phyloP scores from a whole-genome alignment of 257 asterid species.

The Sherardia arvensis region DNA sequence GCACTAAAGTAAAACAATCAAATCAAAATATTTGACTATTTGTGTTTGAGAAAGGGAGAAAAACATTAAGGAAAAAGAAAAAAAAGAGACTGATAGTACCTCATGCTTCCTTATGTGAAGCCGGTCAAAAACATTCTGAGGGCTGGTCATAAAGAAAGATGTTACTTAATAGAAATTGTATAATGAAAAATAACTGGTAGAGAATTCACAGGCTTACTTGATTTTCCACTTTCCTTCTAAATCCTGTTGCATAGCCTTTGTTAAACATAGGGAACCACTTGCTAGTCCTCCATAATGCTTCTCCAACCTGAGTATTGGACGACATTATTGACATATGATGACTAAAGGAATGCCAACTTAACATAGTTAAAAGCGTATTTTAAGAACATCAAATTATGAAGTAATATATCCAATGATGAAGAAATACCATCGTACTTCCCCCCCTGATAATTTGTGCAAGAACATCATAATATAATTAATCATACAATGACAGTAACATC shows the following conservation, averaged over 20 bases:
- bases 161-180: conserved; percentile 6
- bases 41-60: too few species aligned
- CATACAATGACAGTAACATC: too few species aligned
- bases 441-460: too few species aligned
- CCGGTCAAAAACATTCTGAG: conserved; percentile 81
- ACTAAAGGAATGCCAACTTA: too few species aligned
- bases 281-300: conserved; percentile 82
- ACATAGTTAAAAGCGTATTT: too few species aligned
- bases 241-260: conserved; percentile 95
- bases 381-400: too few species aligned
- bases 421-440: too few species aligned
- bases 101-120: conserved; percentile 66
- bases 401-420: too few species aligned
- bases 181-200: background rate
- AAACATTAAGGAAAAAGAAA: too few species aligned
- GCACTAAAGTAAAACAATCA: conserved; percentile 18
- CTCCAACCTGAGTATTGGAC: conserved; percentile 63
- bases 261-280: conserved; percentile 85
- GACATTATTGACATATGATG: conserved; percentile 11
- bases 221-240: conserved; percentile 88
- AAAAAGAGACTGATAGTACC: conserved; percentile 33
- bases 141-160: conserved; percentile 87
- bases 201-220: conserved; percentile 38
- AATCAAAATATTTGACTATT: background rate
- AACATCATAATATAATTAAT: too few species aligned